These are phyloP conservation scores for sweet orange (Citrus sinensis) DNA, from an alignment of 345 rosid genomes.

Conservation along the genomic window DNA sequence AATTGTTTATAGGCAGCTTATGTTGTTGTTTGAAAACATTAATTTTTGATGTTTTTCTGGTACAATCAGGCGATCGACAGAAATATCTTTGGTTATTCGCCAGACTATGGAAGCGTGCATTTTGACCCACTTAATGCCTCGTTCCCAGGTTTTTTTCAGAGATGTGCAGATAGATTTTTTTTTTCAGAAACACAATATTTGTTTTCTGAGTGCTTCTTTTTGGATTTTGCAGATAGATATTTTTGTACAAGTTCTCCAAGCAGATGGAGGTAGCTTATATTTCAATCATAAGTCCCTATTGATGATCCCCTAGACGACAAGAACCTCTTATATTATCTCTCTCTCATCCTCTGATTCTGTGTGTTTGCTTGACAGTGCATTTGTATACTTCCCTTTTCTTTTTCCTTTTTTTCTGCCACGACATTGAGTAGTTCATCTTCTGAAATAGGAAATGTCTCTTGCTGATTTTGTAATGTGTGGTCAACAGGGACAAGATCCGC, in stretches of 20 bases:
- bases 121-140: conserved; percentile 77
- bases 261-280: conserved; percentile 79
- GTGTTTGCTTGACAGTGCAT: not conserved
- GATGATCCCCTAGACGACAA: not conserved
- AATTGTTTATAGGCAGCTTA: not conserved
- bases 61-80: conserved; percentile 82
- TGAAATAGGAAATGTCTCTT: not conserved
- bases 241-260: conserved; percentile 94
- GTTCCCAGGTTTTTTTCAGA: conserved; percentile 68
- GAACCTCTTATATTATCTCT: not conserved
- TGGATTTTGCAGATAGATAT: conserved; percentile 71
- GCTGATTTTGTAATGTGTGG: not conserved
- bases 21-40: not conserved
- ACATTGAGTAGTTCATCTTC: not conserved
- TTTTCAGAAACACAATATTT: not conserved
- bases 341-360: not conserved
- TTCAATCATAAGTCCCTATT: conserved; percentile 1
- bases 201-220: conserved; percentile 8
- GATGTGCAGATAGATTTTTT: conserved; percentile 11
- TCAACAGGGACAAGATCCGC: conserved; percentile 85
- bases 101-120: conserved; percentile 97
- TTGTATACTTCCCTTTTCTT: not conserved
- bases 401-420: not conserved
- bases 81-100: conserved; percentile 86
- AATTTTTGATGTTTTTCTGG: conserved; percentile 5